Evolutionary conservation across 2,329 filamentous ascomycete genomes (phyloP).

Genomic region (Aspergillus ibericus): DNA sequence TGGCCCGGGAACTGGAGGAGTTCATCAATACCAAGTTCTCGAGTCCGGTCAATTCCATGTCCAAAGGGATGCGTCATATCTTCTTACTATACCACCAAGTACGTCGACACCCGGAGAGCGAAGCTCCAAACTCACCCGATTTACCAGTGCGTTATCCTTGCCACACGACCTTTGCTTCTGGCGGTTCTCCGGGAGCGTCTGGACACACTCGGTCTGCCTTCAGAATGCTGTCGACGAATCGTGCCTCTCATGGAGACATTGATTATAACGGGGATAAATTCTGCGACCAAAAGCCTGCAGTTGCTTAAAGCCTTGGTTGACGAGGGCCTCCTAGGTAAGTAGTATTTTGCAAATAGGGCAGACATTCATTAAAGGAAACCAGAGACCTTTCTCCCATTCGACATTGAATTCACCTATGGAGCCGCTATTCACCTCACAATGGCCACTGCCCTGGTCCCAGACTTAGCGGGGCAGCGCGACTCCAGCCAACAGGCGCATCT

Average conservation of each 20-base stretch:
- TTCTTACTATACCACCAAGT: slow-evolving; percentile 44
- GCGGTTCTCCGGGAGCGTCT: slow-evolving; percentile 2
- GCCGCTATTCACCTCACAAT: slow-evolving; percentile 41
- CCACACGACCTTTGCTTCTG: slow-evolving; percentile 5
- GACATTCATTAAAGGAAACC: neutral
- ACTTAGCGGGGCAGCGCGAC: neutral
- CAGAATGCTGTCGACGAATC: neutral
- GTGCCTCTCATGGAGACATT: slow-evolving; percentile 1
- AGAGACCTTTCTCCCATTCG: slow-evolving; percentile 44
- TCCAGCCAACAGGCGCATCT: slow-evolving; percentile 20
- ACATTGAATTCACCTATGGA: slow-evolving; percentile 39
- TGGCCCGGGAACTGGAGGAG: slow-evolving; percentile 42
- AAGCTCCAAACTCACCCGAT: slow-evolving; percentile 14
- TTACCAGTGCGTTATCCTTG: slow-evolving; percentile 3
- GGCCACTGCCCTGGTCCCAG: slow-evolving; percentile 39
- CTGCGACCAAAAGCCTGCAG: slow-evolving; percentile 1
- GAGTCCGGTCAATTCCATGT: slow-evolving; percentile 35
- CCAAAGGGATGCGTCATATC: slow-evolving; percentile 38
- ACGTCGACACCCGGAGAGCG: neutral
- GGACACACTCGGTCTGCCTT: neutral
- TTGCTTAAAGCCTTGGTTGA: neutral
- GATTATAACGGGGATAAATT: slow-evolving; percentile 1
- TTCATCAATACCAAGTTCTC: slow-evolving; percentile 35
- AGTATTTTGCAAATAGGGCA: neutral
- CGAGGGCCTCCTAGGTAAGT: slow-evolving; percentile 4